Percentiles rank a stretch among this genome's conserved stretches.
Conservation (phyloP, 352 stramenopile genomes). For the Phytophthora pseudosyringae region DNA sequence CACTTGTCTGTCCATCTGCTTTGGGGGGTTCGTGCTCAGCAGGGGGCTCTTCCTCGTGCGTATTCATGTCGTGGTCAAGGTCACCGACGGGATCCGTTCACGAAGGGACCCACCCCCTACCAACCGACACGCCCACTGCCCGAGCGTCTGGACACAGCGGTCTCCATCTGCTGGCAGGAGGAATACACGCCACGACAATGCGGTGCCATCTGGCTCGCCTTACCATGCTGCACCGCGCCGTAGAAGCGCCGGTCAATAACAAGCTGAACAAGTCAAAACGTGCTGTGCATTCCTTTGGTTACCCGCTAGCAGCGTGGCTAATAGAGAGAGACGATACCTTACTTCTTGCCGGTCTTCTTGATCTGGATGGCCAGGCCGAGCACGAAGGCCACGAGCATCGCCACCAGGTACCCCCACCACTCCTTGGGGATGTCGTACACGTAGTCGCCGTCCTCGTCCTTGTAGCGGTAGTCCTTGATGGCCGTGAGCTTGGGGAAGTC, state of each 20-base stretch:
- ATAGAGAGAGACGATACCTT: conserved; percentile 16
- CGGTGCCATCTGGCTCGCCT: conserved; percentile 1
- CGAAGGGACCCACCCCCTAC: conserved; percentile 5
- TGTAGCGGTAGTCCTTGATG: conserved; percentile 47
- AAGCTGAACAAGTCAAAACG: conserved; percentile 20
- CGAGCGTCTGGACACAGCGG: not conserved
- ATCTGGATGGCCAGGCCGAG: conserved; percentile 61
- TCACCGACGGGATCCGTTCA: conserved; percentile 1
- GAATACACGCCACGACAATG: not conserved
- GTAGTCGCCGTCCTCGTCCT: conserved; percentile 42
- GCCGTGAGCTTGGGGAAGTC: conserved; percentile 50
- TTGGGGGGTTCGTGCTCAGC: not conserved
- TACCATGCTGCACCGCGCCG: not conserved
- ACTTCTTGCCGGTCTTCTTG: conserved; percentile 58
- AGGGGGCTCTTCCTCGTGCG: not conserved
- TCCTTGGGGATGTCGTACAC: conserved; percentile 54
- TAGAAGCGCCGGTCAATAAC: not conserved
- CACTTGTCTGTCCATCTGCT: conserved; percentile 17
- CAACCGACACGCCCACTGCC: conserved; percentile 18
- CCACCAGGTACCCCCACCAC: conserved; percentile 63
- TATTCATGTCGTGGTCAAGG: not conserved
- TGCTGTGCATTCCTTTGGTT: conserved; percentile 9
- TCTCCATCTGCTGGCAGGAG: conserved; percentile 3
- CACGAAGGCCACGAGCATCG: conserved; percentile 50
- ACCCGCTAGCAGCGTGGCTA: conserved; percentile 12